Percentiles rank a stretch among this genome's conserved stretches.
Conservation (phyloP, 306 rosid genomes). For the Prunus salicina region DNA sequence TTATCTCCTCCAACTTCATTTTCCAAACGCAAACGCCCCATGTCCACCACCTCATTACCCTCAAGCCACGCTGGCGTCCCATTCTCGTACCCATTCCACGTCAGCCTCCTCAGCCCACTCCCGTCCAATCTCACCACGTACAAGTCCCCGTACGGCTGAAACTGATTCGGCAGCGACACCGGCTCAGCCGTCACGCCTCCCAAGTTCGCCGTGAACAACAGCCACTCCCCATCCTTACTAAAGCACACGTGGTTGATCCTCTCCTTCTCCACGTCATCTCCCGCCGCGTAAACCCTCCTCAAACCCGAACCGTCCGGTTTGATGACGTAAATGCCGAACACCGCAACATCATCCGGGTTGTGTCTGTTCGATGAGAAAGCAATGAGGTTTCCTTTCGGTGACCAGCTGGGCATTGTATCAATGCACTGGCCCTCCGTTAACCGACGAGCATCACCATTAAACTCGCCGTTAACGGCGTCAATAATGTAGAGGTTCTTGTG, state of each 20-base stretch:
- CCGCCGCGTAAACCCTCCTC: conserved; percentile 59
- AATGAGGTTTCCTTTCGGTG: conserved; percentile 74
- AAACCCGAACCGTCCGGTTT: conserved; percentile 61
- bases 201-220: conserved; percentile 65
- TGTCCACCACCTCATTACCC: conserved; percentile 20
- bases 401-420: conserved; percentile 93
- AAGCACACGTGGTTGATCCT: conserved; percentile 85
- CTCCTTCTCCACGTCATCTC: conserved; percentile 45
- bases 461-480: conserved; percentile 67
- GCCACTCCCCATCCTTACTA: conserved; percentile 73
- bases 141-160: conserved; percentile 92
- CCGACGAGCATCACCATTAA: conserved; percentile 42
- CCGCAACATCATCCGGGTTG: conserved; percentile 32
- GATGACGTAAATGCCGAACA: conserved; percentile 66
- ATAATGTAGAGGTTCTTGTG: conserved; percentile 67
- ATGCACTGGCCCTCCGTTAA: conserved; percentile 75
- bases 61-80: conserved; percentile 76
- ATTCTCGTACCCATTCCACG: conserved; percentile 68
- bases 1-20: conserved; percentile 37
- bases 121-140: conserved; percentile 60
- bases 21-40: conserved; percentile 17
- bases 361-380: conserved; percentile 85
- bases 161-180: conserved; percentile 73
- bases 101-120: conserved; percentile 75
- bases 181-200: conserved; percentile 76